Evolutionary conservation across 2,329 filamentous ascomycete species (phyloP).

Genomic region (Alternaria novae-zelandiae): DNA sequence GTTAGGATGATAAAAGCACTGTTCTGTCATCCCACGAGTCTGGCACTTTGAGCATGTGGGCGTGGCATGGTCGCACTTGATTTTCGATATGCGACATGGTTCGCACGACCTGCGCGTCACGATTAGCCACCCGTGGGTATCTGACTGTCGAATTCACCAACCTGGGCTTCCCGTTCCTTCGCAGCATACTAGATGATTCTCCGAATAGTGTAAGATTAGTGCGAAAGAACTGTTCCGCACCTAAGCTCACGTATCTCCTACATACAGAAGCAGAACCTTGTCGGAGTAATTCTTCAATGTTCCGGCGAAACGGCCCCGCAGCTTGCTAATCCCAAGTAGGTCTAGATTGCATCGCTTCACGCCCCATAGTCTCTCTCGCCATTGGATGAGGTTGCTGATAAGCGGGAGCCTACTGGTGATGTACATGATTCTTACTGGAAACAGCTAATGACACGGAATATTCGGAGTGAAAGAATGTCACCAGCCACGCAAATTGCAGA

Average conservation of each 20-base stretch:
- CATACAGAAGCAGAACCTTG: neutral
- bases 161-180: conserved; percentile 47
- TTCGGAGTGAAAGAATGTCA: neutral
- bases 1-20: conserved; percentile 47
- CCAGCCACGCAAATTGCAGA: neutral
- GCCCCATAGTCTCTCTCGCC: neutral
- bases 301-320: neutral
- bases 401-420: neutral
- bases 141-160: conserved; percentile 17
- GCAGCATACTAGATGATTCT: conserved; percentile 31
- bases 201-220: neutral
- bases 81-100: conserved; percentile 46
- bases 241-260: neutral
- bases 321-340: neutral
- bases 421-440: neutral
- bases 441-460: neutral
- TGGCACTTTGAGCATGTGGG: conserved; percentile 46
- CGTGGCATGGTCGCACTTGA: conserved; percentile 43
- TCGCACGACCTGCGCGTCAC: conserved; percentile 37
- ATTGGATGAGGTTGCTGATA: neutral
- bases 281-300: neutral
- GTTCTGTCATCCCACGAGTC: conserved; percentile 39
- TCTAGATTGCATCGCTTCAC: neutral
- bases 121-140: neutral
- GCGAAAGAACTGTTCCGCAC: neutral